Conservation (phyloP, 257 asterid species). For the Mentha longifolia region DNA sequence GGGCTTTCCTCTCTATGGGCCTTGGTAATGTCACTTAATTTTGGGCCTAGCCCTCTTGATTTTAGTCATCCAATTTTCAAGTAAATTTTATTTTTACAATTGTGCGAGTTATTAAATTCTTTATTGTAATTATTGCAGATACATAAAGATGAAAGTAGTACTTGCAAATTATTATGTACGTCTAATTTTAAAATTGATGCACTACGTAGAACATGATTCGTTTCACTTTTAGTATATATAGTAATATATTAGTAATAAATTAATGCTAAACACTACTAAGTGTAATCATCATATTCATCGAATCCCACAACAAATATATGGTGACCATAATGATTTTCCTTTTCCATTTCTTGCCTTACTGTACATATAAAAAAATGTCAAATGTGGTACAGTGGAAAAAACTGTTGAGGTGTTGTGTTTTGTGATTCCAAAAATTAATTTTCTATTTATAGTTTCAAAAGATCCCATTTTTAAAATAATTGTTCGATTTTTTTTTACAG, state of each 20-base stretch:
- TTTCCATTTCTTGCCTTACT: not conserved
- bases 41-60: no score
- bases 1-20: no score
- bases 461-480: not conserved
- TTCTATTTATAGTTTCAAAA: not conserved
- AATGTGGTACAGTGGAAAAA: not conserved
- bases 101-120: no score
- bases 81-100: no score
- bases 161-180: no score
- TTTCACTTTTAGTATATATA: not conserved
- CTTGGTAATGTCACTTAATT: no score
- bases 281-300: not conserved
- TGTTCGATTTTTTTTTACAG: not conserved
- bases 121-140: no score
- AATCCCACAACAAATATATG: not conserved
- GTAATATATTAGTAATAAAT: not conserved
- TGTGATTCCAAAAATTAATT: not conserved
- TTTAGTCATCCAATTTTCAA: no score
- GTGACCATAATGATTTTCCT: conserved; percentile 8
- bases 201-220: not conserved
- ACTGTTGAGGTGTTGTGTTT: not conserved
- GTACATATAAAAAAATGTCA: not conserved
- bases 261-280: not conserved
- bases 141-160: no score
- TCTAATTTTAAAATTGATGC: no score